phyloP scores from a whole-genome alignment of 1,284 basidiomycete genomes.

The Dichomitus squalens region DNA sequence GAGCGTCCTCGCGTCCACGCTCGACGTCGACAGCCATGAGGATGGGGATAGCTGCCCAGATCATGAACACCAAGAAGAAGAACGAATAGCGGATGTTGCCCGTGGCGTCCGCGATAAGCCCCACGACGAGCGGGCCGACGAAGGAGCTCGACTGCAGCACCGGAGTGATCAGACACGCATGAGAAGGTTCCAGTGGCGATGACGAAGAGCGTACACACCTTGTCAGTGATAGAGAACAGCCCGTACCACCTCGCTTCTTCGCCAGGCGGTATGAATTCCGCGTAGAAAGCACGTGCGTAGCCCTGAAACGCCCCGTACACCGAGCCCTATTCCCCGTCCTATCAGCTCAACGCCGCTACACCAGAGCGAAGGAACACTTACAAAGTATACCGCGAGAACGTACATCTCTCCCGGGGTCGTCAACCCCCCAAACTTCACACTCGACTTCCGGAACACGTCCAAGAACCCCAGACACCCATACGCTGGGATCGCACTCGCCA shows the following conservation, averaged over 20 bases:
- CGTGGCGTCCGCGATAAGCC: slow-evolving; percentile 81
- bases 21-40: slow-evolving; percentile 72
- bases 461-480: slow-evolving; percentile 86
- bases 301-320: slow-evolving; percentile 82
- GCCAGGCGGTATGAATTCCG: slow-evolving; percentile 75
- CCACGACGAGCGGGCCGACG: slow-evolving; percentile 85
- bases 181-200: too few species aligned
- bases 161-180: background rate
- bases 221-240: slow-evolving; percentile 88
- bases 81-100: slow-evolving; percentile 91
- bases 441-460: slow-evolving; percentile 44
- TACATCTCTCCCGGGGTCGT: slow-evolving; percentile 86
- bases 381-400: slow-evolving; percentile 80
- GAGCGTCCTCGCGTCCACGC: slow-evolving; percentile 67
- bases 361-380: slow-evolving; percentile 32
- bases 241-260: slow-evolving; percentile 82
- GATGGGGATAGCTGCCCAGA: slow-evolving; percentile 80
- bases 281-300: slow-evolving; percentile 79
- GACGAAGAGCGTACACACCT: slow-evolving; percentile 50
- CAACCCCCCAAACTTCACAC: slow-evolving; percentile 65
- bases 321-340: slow-evolving; percentile 44
- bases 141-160: slow-evolving; percentile 76
- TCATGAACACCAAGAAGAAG: slow-evolving; percentile 82
- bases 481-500: slow-evolving; percentile 71
- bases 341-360: background rate